Conservation (phyloP, 371 early-diverging fungal species). For the Choanephora cucurbitarum region DNA sequence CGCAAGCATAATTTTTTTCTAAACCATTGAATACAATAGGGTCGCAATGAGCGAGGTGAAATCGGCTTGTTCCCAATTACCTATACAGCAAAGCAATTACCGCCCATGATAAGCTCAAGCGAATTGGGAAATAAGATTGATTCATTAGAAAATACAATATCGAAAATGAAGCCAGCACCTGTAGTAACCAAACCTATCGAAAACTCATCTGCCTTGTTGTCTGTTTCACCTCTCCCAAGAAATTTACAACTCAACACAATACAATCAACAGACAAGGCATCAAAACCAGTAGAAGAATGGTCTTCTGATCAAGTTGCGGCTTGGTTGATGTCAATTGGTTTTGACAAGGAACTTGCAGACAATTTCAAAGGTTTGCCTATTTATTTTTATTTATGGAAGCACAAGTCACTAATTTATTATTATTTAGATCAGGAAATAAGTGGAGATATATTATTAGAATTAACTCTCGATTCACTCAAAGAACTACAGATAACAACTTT, state of each 20-base stretch:
- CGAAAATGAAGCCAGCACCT: slow-evolving; percentile 28
- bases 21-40: slow-evolving; percentile 39
- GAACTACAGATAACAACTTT: slow-evolving; percentile 70
- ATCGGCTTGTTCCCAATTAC: slow-evolving; percentile 71
- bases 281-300: slow-evolving; percentile 47
- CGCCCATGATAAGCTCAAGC: slow-evolving; percentile 6
- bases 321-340: slow-evolving; percentile 56
- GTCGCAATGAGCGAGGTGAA: slow-evolving; percentile 67
- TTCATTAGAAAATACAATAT: slow-evolving; percentile 31
- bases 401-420: too few species aligned
- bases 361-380: slow-evolving; percentile 55
- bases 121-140: slow-evolving; percentile 36
- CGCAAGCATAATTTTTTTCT: background rate
- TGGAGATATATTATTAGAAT: slow-evolving; percentile 67
- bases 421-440: slow-evolving; percentile 68
- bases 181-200: background rate
- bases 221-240: background rate
- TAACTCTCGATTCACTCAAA: slow-evolving; percentile 68
- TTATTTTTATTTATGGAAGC: slow-evolving; percentile 1
- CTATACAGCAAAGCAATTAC: slow-evolving; percentile 54
- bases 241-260: background rate
- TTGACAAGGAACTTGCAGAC: slow-evolving; percentile 46
- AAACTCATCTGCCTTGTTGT: background rate
- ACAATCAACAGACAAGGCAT: background rate
- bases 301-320: slow-evolving; percentile 43